These are phyloP conservation scores for Oryza nivara DNA, from an alignment of 176 grass and related monocot genomes.

Conservation along the genomic window DNA sequence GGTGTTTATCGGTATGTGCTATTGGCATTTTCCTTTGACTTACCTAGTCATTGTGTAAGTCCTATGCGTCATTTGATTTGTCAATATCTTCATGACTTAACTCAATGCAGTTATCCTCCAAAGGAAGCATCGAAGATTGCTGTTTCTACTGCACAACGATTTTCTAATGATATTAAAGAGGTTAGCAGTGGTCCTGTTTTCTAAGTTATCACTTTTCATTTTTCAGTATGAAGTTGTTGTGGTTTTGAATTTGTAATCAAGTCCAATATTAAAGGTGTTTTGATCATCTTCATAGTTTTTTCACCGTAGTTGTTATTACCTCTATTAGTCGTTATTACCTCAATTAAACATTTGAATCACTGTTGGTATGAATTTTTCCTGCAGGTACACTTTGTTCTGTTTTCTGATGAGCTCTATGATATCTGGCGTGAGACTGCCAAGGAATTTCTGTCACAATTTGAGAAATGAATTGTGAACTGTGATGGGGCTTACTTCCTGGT, in stretches of 20 bases:
- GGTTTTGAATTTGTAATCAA: slow-evolving; percentile 2
- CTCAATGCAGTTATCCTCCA: slow-evolving; percentile 63
- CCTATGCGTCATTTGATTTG: background rate
- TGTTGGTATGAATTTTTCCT: slow-evolving; percentile 13
- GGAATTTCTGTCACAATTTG: slow-evolving; percentile 47
- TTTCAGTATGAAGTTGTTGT: background rate
- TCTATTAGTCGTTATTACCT: background rate
- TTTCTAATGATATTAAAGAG: slow-evolving; percentile 80
- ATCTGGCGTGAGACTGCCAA: slow-evolving; percentile 70
- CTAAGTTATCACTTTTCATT: background rate
- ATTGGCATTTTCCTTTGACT: slow-evolving; percentile 28
- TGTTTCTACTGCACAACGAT: slow-evolving; percentile 66
- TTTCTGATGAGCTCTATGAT: slow-evolving; percentile 65
- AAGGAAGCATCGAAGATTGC: slow-evolving; percentile 88
- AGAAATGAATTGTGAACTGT: slow-evolving; percentile 34
- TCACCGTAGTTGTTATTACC: background rate
- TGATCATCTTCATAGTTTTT: background rate
- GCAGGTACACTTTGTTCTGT: slow-evolving; percentile 98
- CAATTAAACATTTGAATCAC: slow-evolving; percentile 17
- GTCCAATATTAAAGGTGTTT: background rate
- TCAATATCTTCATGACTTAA: slow-evolving; percentile 29
- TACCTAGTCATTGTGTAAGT: slow-evolving; percentile 13
- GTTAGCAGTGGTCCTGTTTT: slow-evolving; percentile 23
- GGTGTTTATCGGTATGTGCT: slow-evolving; percentile 71
- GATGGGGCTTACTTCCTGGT: background rate